A percentile compares a stretch with the other conserved stretches of the same genome.
These are phyloP conservation scores for Myotisia sp. DNA, from an alignment of 2,329 filamentous ascomycete species.

Conservation along the genomic window DNA sequence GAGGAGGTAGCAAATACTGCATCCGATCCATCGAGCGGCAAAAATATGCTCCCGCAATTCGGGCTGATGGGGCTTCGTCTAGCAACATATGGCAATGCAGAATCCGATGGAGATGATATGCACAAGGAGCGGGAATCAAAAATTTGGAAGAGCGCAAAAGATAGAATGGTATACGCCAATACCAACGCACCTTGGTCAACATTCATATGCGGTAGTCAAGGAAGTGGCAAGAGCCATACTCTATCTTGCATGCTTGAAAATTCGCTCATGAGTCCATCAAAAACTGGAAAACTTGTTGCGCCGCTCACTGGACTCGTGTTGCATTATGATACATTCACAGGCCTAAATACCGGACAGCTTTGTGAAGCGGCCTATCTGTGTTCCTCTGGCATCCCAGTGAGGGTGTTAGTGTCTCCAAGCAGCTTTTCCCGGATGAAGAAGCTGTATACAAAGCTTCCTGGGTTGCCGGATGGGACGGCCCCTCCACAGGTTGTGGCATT, in stretches of 20 bases:
- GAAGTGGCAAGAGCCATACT: slow-evolving; percentile 48
- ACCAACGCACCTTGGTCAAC: slow-evolving; percentile 42
- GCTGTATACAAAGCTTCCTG: slow-evolving; percentile 29
- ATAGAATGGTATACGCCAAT: slow-evolving; percentile 29
- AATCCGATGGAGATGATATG: slow-evolving; percentile 1
- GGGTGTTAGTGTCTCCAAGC: slow-evolving; percentile 38
- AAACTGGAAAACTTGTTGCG: slow-evolving; percentile 30
- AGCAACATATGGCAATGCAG: slow-evolving; percentile 10
- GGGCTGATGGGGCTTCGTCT: slow-evolving; percentile 15
- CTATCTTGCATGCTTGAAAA: slow-evolving; percentile 43
- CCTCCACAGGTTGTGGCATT: slow-evolving; percentile 34
- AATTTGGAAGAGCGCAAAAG: slow-evolving; percentile 2
- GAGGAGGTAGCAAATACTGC: neutral
- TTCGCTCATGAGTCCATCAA: slow-evolving; percentile 18
- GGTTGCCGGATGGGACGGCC: slow-evolving; percentile 14
- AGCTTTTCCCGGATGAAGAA: slow-evolving; percentile 31
- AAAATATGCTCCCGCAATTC: slow-evolving; percentile 13
- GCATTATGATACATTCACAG: slow-evolving; percentile 40
- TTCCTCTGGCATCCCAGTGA: slow-evolving; percentile 34
- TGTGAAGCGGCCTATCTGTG: slow-evolving; percentile 46
- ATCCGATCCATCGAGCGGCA: neutral
- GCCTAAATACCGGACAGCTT: slow-evolving; percentile 20
- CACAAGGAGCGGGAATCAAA: too few relatives aligned
- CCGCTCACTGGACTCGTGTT: slow-evolving; percentile 43
- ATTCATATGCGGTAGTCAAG: slow-evolving; percentile 51